Evolutionary conservation across 768 basidiomycete species (phyloP).

Genomic region (Megacollybia marginata): DNA sequence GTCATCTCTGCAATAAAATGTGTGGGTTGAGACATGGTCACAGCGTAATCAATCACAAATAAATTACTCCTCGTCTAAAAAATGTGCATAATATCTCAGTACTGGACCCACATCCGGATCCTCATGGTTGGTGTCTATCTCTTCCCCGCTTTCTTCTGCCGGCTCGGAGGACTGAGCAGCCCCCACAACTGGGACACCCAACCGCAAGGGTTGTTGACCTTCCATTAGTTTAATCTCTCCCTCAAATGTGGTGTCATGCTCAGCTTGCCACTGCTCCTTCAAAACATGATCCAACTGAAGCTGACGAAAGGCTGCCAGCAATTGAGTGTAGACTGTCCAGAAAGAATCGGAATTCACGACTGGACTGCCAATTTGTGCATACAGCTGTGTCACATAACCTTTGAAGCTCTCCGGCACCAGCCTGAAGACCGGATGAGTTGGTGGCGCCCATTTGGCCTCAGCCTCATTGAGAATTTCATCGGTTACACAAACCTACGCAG

Average conservation of each 20-base stretch:
- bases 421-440: conserved; percentile 3
- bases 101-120: not conserved
- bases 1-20: too few species aligned
- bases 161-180: not conserved
- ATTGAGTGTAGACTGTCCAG: not conserved
- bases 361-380: conserved; percentile 1
- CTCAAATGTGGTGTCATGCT: not conserved
- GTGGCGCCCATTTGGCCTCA: conserved; percentile 1
- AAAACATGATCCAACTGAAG: not conserved
- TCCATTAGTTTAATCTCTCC: not conserved
- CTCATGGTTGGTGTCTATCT: not conserved
- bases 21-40: too few species aligned
- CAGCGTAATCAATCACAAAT: too few species aligned
- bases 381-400: not conserved
- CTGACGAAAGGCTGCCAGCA: too few species aligned
- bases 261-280: not conserved
- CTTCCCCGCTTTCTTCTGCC: not conserved
- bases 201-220: not conserved
- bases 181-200: not conserved
- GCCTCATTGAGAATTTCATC: conserved; percentile 1
- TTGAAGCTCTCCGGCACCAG: conserved; percentile 2
- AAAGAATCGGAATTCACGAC: not conserved
- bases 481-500: not conserved
- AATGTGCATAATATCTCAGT: not conserved
- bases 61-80: too few species aligned